Conservation (phyloP, 495 filamentous ascomycete species). For the Pyronema omphalodes region DNA sequence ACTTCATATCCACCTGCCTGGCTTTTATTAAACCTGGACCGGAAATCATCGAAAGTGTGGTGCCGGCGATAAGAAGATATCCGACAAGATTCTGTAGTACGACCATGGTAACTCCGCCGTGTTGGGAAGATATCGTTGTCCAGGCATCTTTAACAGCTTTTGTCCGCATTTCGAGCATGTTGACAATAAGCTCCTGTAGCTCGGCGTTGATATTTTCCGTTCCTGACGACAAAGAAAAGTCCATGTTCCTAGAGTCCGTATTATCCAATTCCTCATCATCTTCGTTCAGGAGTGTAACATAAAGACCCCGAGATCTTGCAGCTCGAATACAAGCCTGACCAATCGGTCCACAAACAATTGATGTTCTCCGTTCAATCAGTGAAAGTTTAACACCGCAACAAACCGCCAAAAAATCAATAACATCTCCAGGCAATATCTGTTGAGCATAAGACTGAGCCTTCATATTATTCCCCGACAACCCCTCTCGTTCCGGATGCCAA, state of each 20-base stretch:
- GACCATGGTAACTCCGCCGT: conserved; percentile 31
- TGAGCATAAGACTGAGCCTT: neutral
- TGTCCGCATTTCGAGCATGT: conserved; percentile 30
- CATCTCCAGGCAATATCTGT: conserved; percentile 28
- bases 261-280: neutral
- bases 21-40: conserved; percentile 23
- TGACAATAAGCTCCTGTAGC: conserved; percentile 26
- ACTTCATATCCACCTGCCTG: conserved; percentile 24
- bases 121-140: conserved; percentile 28
- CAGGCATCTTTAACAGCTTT: conserved; percentile 31
- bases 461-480: neutral
- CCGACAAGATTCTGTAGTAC: conserved; percentile 30
- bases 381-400: conserved; percentile 24
- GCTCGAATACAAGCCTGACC: conserved; percentile 26
- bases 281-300: conserved; percentile 14
- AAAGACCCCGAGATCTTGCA: conserved; percentile 23
- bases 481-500: conserved; percentile 52
- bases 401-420: conserved; percentile 30
- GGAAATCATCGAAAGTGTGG: conserved; percentile 25
- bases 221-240: neutral
- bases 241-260: neutral
- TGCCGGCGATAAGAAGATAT: conserved; percentile 29
- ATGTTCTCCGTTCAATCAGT: conserved; percentile 6
- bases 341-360: conserved; percentile 13
- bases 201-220: conserved; percentile 24